Conservation (phyloP, 1,284 basidiomycete species). For the Tilletia indica region DNA sequence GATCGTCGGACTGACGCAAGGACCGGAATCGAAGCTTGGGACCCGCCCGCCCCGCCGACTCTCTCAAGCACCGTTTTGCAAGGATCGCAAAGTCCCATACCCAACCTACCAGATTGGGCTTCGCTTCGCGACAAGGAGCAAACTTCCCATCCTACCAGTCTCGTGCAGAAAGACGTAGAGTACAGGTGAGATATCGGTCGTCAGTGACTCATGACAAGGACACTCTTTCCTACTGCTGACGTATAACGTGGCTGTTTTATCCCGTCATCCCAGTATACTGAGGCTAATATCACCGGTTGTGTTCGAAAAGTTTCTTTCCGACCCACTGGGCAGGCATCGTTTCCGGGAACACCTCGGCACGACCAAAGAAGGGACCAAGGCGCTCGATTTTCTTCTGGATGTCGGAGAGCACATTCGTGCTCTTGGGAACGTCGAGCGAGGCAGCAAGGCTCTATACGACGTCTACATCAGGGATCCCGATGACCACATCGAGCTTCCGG, state of each 20-base stretch:
- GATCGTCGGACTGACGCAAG: too few species aligned
- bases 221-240: too few species aligned
- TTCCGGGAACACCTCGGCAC: conserved; percentile 29
- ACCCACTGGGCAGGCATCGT: conserved; percentile 34
- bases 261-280: conserved; percentile 21
- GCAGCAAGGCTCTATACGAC: conserved; percentile 24
- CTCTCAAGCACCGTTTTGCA: too few species aligned
- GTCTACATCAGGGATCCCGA: conserved; percentile 25
- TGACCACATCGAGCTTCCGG: conserved; percentile 17
- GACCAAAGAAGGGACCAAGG: neutral
- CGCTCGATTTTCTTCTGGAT: conserved; percentile 20
- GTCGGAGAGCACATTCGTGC: conserved; percentile 22
- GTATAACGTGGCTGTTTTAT: neutral
- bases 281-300: conserved; percentile 28
- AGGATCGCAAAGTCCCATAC: neutral
- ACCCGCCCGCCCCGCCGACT: too few species aligned
- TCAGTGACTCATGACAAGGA: too few species aligned
- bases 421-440: conserved; percentile 5
- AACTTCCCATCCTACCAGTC: conserved; percentile 19
- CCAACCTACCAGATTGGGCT: conserved; percentile 22
- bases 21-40: too few species aligned
- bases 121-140: conserved; percentile 3
- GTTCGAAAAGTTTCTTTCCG: conserved; percentile 30
- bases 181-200: conserved; percentile 2
- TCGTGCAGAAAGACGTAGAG: conserved; percentile 26